Evolutionary conservation across 352 stramenopile species (phyloP).

Genomic region (Peronospora farinosa): DNA sequence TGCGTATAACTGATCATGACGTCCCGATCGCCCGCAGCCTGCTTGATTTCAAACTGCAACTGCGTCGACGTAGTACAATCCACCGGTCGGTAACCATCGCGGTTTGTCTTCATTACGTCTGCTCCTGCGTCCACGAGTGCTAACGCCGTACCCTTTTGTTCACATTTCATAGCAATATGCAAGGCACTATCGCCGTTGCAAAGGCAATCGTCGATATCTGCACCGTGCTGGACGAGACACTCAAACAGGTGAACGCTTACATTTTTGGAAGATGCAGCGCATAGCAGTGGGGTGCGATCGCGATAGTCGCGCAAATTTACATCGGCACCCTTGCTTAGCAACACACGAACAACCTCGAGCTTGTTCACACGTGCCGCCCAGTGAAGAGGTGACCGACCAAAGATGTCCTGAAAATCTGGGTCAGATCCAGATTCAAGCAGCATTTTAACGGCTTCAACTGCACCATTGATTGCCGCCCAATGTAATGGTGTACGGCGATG

Average conservation of each 20-base stretch:
- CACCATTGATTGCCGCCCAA: conserved; percentile 70
- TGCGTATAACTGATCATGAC: conserved; percentile 88
- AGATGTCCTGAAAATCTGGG: conserved; percentile 58
- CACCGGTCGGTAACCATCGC: conserved; percentile 57
- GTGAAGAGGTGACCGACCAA: conserved; percentile 60
- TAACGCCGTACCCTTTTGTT: conserved; percentile 55
- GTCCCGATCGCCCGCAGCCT: conserved; percentile 64
- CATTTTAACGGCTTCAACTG: conserved; percentile 50
- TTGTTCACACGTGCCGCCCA: conserved; percentile 41
- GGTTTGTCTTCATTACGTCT: conserved; percentile 59
- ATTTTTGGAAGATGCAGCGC: conserved; percentile 48
- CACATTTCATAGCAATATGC: conserved; percentile 68
- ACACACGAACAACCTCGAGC: not conserved
- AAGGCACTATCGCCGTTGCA: conserved; percentile 64
- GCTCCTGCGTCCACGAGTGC: conserved; percentile 50
- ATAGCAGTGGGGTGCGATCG: conserved; percentile 61
- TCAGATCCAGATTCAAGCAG: conserved; percentile 53
- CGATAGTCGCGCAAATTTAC: conserved; percentile 48
- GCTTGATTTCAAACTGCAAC: conserved; percentile 80
- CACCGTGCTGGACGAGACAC: conserved; percentile 41
- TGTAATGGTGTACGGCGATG: conserved; percentile 77
- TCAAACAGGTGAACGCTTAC: conserved; percentile 48
- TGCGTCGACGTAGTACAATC: conserved; percentile 80
- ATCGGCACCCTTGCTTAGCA: conserved; percentile 17
- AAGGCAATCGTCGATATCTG: conserved; percentile 61